These are phyloP conservation scores for Aspergillus ochraceus DNA, from an alignment of 2,329 filamentous ascomycete genomes.

Conservation along the genomic window DNA sequence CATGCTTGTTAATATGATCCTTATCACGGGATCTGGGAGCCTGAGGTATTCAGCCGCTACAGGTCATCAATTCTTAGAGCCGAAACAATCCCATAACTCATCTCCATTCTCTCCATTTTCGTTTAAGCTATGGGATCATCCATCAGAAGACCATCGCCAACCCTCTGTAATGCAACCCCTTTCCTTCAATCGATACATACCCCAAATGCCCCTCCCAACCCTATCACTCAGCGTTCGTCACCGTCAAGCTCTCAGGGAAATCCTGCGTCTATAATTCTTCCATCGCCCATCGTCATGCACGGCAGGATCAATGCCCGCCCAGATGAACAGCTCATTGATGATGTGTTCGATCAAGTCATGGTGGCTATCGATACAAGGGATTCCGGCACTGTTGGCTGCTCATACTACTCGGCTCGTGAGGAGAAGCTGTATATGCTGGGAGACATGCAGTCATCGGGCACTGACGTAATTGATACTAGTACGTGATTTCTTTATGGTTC, in stretches of 20 bases:
- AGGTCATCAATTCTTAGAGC: not conserved
- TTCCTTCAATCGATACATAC: conserved; percentile 1
- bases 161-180: not conserved
- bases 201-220: not conserved
- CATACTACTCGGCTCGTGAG: conserved; percentile 73
- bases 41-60: not conserved
- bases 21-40: not conserved
- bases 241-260: conserved; percentile 5
- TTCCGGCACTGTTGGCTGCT: conserved; percentile 74
- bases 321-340: conserved; percentile 38
- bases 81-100: not conserved
- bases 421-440: conserved; percentile 74
- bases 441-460: conserved; percentile 68
- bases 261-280: conserved; percentile 9
- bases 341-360: conserved; percentile 67
- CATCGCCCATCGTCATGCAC: conserved; percentile 9
- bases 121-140: not conserved
- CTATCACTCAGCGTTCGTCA: not conserved
- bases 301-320: conserved; percentile 23
- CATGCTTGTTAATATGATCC: not conserved
- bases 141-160: not conserved
- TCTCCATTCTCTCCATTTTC: not conserved
- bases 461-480: conserved; percentile 66
- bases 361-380: conserved; percentile 77
- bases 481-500: conserved; percentile 9